Percentiles rank a stretch among this genome's conserved stretches.
These are phyloP conservation scores for Fusarium sp. DNA, from an alignment of 2,329 filamentous ascomycete genomes.

Conservation along the genomic window DNA sequence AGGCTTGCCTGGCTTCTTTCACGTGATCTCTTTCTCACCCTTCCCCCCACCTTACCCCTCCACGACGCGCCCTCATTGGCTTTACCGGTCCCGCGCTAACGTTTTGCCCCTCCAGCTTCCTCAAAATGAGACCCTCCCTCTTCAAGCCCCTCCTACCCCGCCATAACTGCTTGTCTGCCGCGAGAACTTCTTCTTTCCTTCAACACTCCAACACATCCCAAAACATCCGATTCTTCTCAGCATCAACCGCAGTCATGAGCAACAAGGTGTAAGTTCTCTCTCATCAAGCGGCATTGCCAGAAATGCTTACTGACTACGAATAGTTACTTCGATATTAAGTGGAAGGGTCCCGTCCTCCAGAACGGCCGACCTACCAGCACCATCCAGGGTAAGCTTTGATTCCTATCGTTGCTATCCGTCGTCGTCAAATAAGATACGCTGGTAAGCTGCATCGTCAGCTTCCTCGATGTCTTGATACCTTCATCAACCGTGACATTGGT, in stretches of 20 bases:
- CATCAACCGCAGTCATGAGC: slow-evolving; percentile 76
- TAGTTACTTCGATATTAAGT: slow-evolving; percentile 79
- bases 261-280: slow-evolving; percentile 72
- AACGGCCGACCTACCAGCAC: slow-evolving; percentile 66
- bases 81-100: slow-evolving; percentile 52
- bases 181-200: slow-evolving; percentile 59
- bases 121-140: slow-evolving; percentile 61
- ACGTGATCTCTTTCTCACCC: slow-evolving; percentile 50
- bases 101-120: slow-evolving; percentile 57
- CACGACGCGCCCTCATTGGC: slow-evolving; percentile 46
- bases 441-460: background rate
- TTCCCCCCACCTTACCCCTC: slow-evolving; percentile 23
- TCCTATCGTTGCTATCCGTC: slow-evolving; percentile 4
- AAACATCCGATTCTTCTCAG: slow-evolving; percentile 62
- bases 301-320: slow-evolving; percentile 41
- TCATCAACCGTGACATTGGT: background rate
- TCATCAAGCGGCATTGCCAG: slow-evolving; percentile 12
- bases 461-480: slow-evolving; percentile 3
- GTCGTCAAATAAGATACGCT: slow-evolving; percentile 20
- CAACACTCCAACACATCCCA: slow-evolving; percentile 58
- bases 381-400: slow-evolving; percentile 69
- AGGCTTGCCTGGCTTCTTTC: slow-evolving; percentile 43
- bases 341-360: slow-evolving; percentile 79
- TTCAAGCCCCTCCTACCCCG: slow-evolving; percentile 63
- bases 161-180: slow-evolving; percentile 57